Evolutionary conservation across 495 filamentous ascomycete species (phyloP).

Genomic region (Hyaloscypha finlandica): DNA sequence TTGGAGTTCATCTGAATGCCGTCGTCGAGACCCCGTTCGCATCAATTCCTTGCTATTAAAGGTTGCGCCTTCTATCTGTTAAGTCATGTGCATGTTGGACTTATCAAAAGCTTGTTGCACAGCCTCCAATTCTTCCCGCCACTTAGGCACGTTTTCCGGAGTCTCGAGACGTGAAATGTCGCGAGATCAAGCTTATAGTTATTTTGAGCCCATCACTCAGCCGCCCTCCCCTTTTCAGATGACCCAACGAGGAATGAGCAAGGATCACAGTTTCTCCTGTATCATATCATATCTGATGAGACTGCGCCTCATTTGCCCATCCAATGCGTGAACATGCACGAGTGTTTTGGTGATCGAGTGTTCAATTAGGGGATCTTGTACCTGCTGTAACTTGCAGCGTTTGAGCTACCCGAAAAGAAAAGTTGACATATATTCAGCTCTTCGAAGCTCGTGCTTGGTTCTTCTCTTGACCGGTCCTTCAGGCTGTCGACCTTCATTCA

Average conservation of each 20-base stretch:
- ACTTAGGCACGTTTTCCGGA: not conserved
- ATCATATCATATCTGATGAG: conserved; percentile 1
- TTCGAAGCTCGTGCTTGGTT: not conserved
- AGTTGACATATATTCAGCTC: conserved; percentile 6
- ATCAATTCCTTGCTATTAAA: not conserved
- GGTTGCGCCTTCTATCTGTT: not conserved
- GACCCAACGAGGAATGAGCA: not conserved
- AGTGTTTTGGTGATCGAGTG: not conserved
- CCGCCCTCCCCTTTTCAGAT: not conserved
- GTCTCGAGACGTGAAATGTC: not conserved
- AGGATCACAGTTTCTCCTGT: not conserved
- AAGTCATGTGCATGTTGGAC: not conserved
- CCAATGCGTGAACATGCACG: not conserved
- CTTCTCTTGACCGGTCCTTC: not conserved
- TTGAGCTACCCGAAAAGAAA: conserved; percentile 6
- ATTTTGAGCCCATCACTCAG: not conserved
- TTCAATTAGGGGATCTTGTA: not conserved
- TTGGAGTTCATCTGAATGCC: not conserved
- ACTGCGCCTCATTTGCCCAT: not conserved
- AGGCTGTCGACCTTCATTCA: not conserved
- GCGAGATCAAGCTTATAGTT: not conserved
- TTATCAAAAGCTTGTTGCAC: not conserved
- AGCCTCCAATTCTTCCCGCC: not conserved
- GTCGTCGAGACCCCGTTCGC: not conserved
- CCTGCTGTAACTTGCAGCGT: not conserved